Evolutionary conservation across 2,329 filamentous ascomycete genomes (phyloP), one percentile per base, ranked within the genome.

Genomic region (Monilinia polystroma): DNA sequence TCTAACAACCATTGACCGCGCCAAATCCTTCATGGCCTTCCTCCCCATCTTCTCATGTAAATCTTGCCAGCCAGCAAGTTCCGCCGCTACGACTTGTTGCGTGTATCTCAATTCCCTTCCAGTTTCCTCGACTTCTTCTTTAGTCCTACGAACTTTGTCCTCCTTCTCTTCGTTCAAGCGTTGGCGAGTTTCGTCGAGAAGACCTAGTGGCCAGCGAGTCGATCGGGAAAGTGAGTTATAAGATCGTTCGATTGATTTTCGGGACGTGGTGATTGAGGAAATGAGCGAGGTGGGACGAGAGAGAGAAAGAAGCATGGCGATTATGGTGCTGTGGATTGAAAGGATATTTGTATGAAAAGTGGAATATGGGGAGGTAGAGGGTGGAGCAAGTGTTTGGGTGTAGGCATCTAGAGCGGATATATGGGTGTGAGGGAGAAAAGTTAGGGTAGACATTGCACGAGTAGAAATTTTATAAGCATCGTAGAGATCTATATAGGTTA

Each of bases 51-150:
- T 87, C 71, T 92, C 91, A 74, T 96, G 88, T 80, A 93, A 86
- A 52, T 96, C 92, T 75, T 97, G 93, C 92, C 95, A 99, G 20
- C 91, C 93, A 0, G 95, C 95, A 66, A 99, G 78, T 79, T 99
- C 95, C 1, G 87, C 85, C 8, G 96, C 94, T 32, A 98, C 94
- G 18, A 94, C 92, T 77, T 96, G 92, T 79, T 97, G 94, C 58
- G 93, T 97, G 77, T 95, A 97, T 60, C 92, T 82, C 66, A 99
- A 81, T 78, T 99, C 95, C 63, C 87, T 87, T 0, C 90, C 89
- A n/a, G 97, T 79, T 54, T 87, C 85, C 26, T 89, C 85, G 14
- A 91, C 85, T 75, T 97, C 92, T 23, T 83, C 79, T 70, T 89
- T 85, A 29, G 86, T 87, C 70, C 88, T 87, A 18, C 86, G 84